Evolutionary conservation across 148 eudicot genomes (phyloP).

Genomic region (Spergularia marina): DNA sequence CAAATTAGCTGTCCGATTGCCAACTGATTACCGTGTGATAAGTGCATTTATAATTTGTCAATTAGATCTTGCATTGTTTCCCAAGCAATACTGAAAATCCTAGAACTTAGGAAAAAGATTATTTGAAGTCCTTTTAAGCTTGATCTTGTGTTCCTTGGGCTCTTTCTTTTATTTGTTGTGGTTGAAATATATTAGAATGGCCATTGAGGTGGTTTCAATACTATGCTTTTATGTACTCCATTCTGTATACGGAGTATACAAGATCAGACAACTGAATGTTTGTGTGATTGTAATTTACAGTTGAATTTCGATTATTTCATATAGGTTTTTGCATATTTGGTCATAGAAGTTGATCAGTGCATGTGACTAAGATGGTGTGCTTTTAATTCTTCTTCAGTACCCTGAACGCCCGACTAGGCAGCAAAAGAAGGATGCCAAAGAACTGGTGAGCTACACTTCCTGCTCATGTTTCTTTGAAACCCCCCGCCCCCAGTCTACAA

Average conservation of each 20-base stretch:
- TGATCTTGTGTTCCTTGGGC: background rate
- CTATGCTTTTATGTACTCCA: background rate
- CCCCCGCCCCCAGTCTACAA: too few species aligned
- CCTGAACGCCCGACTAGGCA: conserved; percentile 90
- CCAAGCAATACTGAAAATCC: background rate
- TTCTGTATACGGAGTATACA: background rate
- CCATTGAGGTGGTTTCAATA: background rate
- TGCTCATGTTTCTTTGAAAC: background rate
- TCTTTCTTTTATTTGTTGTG: background rate
- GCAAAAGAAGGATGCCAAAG: conserved; percentile 91
- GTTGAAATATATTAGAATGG: background rate
- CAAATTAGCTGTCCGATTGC: background rate
- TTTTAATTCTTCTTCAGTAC: conserved; percentile 44
- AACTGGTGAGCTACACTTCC: conserved; percentile 57
- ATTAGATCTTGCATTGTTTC: background rate
- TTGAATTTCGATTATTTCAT: background rate
- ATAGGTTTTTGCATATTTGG: background rate
- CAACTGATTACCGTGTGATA: background rate
- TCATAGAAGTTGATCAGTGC: background rate
- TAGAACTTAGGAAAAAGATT: background rate
- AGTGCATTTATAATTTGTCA: background rate
- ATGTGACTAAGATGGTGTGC: background rate
- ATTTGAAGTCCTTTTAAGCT: background rate
- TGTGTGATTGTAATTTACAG: background rate
- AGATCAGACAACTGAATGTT: background rate